A percentile compares a stretch with the other conserved stretches of the same genome.
Evolutionary conservation across 2,329 filamentous ascomycete species (phyloP).

Genomic region (Claviceps spartinae): DNA sequence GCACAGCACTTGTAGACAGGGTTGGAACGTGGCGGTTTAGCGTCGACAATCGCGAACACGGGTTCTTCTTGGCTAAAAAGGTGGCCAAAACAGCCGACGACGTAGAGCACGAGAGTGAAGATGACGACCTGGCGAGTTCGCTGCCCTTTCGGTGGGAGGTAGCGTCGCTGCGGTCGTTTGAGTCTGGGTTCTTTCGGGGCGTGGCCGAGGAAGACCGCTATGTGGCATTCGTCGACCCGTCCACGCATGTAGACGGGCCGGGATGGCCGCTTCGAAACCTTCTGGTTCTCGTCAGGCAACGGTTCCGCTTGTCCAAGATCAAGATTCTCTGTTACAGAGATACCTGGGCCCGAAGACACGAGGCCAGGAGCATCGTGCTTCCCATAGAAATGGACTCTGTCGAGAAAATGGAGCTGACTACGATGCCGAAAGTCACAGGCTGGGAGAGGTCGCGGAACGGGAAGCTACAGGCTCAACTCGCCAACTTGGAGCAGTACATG

Average conservation of each 20-base stretch:
- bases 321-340: constrained; percentile 89
- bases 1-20: constrained; percentile 62
- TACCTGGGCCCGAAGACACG: constrained; percentile 60
- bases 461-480: constrained; percentile 64
- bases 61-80: constrained; percentile 91
- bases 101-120: constrained; percentile 30
- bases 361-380: constrained; percentile 69
- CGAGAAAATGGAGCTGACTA: constrained; percentile 27
- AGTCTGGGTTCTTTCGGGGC: constrained; percentile 74
- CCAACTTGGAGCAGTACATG: constrained; percentile 85
- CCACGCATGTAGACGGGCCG: constrained; percentile 74
- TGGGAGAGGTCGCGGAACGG: constrained; percentile 79
- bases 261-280: constrained; percentile 91
- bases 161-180: constrained; percentile 61
- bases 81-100: constrained; percentile 57
- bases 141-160: constrained; percentile 66
- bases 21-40: constrained; percentile 80
- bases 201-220: constrained; percentile 61
- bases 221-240: constrained; percentile 82
- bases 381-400: constrained; percentile 43
- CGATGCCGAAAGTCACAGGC: constrained; percentile 81
- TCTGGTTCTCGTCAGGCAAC: constrained; percentile 67
- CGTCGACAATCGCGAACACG: constrained; percentile 71
- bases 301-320: constrained; percentile 62
- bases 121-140: constrained; percentile 30